Conservation (phyloP, 441 rosid species). For the Arabidopsis hybrid region DNA sequence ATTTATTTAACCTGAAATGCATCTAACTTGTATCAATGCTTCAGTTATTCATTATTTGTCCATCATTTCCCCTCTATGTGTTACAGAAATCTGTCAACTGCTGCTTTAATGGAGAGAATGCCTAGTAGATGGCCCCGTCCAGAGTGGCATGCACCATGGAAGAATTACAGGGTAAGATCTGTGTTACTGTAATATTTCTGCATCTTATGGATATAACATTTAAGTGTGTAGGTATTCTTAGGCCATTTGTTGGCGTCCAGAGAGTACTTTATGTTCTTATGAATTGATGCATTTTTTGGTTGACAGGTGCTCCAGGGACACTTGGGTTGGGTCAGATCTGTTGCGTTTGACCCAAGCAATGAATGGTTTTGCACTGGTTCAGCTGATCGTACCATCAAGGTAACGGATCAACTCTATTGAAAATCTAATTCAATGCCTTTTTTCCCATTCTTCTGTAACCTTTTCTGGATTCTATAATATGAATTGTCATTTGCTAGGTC, state of each 20-base stretch:
- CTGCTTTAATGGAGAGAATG: conserved; percentile 91
- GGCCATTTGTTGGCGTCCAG: background rate
- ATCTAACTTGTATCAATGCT: background rate
- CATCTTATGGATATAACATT: conserved; percentile 9
- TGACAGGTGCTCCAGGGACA: conserved; percentile 76
- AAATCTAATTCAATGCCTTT: conserved; percentile 5
- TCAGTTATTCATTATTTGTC: background rate
- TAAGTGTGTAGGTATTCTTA: background rate
- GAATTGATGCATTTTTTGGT: background rate
- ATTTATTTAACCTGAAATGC: background rate
- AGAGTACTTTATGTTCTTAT: conserved; percentile 4
- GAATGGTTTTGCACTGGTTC: conserved; percentile 96
- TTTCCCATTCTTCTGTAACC: background rate
- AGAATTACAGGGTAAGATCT: conserved; percentile 81
- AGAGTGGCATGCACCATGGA: conserved; percentile 95
- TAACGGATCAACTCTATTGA: conserved; percentile 28
- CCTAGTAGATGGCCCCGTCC: conserved; percentile 99
- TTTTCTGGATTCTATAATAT: too few species aligned
- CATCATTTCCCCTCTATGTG: conserved; percentile 5
- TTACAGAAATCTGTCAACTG: conserved; percentile 63
- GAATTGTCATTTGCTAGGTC: too few species aligned
- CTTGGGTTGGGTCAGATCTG: conserved; percentile 94
- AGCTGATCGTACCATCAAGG: conserved; percentile 95
- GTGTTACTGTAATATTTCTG: background rate
- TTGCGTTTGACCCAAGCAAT: conserved; percentile 96